These are phyloP conservation scores for Kockovaella imperatae DNA, from an alignment of 768 basidiomycete species.

Conservation along the genomic window DNA sequence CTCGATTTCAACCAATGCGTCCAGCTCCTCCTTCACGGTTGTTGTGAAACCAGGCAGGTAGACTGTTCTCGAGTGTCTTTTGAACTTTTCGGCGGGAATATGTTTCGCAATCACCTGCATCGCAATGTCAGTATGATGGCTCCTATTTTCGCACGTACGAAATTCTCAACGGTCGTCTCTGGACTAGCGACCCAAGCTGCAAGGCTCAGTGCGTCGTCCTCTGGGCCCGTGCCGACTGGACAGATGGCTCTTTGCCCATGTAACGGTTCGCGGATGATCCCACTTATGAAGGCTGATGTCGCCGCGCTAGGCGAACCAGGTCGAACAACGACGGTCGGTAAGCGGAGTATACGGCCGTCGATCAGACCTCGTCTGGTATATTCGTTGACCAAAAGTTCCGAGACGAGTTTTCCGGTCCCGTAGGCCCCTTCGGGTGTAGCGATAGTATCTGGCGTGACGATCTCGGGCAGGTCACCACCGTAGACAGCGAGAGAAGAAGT, in stretches of 20 bases:
- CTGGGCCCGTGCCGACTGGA: constrained; percentile 47
- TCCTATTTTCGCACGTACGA: too few relatives aligned
- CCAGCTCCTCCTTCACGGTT: constrained; percentile 39
- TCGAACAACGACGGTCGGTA: constrained; percentile 57
- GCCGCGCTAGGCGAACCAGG: constrained; percentile 54
- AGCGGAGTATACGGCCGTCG: constrained; percentile 56
- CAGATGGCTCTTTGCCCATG: constrained; percentile 51
- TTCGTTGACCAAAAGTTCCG: constrained; percentile 57
- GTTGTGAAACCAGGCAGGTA: constrained; percentile 43
- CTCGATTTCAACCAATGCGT: constrained; percentile 37
- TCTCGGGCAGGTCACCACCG: constrained; percentile 50
- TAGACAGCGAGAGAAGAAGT: constrained; percentile 58
- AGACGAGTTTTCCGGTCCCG: constrained; percentile 54
- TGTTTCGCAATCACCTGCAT: constrained; percentile 44
- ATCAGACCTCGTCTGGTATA: constrained; percentile 55
- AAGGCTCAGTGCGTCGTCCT: constrained; percentile 32
- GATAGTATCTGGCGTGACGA: constrained; percentile 51
- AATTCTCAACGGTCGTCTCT: constrained; percentile 42
- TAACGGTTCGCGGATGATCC: constrained; percentile 57
- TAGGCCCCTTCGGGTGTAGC: constrained; percentile 56
- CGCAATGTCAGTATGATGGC: too few relatives aligned
- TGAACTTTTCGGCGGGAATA: constrained; percentile 37
- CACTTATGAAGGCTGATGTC: constrained; percentile 55
- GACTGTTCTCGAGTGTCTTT: constrained; percentile 35
- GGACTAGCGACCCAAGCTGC: constrained; percentile 42